These are phyloP conservation scores for Tuber indicum DNA, from an alignment of 495 filamentous ascomycete species.

Conservation along the genomic window DNA sequence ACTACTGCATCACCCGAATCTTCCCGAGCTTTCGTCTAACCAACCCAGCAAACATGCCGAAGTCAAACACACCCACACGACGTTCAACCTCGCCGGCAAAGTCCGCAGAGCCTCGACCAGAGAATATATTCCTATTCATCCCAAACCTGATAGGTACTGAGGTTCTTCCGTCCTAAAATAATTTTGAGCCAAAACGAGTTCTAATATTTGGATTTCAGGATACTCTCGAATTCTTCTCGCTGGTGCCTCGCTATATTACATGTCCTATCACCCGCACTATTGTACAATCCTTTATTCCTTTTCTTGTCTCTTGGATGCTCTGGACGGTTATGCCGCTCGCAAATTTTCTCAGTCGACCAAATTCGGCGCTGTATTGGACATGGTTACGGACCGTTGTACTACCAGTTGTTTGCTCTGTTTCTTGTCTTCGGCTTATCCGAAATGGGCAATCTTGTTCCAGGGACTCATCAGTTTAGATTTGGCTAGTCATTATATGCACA, in stretches of 20 bases:
- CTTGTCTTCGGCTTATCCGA: conserved; percentile 81
- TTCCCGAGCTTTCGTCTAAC: not conserved
- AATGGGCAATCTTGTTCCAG: conserved; percentile 91
- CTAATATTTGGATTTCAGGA: conserved; percentile 49
- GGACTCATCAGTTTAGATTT: conserved; percentile 83
- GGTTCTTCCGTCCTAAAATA: not conserved
- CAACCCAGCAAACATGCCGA: conserved; percentile 20
- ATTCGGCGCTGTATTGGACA: conserved; percentile 93
- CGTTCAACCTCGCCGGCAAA: conserved; percentile 21
- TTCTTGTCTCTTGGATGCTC: conserved; percentile 86
- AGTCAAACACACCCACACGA: conserved; percentile 24
- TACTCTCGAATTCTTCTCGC: conserved; percentile 85
- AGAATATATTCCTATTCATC: conserved; percentile 93
- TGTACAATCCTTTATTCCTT: conserved; percentile 86
- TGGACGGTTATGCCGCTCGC: conserved; percentile 87
- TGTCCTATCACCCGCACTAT: conserved; percentile 92
- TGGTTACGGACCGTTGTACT: conserved; percentile 94
- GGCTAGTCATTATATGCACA: conserved; percentile 96
- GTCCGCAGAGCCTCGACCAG: conserved; percentile 43
- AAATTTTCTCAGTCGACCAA: conserved; percentile 82
- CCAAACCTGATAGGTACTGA: conserved; percentile 85
- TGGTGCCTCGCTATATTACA: conserved; percentile 91
- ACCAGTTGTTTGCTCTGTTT: conserved; percentile 91
- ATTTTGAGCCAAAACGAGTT: not conserved
- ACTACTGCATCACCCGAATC: not conserved